Percentiles rank a stretch among this genome's conserved stretches.
These are phyloP conservation scores for Ganoderma lucidum DNA, from an alignment of 1,284 basidiomycete species.

Conservation along the genomic window DNA sequence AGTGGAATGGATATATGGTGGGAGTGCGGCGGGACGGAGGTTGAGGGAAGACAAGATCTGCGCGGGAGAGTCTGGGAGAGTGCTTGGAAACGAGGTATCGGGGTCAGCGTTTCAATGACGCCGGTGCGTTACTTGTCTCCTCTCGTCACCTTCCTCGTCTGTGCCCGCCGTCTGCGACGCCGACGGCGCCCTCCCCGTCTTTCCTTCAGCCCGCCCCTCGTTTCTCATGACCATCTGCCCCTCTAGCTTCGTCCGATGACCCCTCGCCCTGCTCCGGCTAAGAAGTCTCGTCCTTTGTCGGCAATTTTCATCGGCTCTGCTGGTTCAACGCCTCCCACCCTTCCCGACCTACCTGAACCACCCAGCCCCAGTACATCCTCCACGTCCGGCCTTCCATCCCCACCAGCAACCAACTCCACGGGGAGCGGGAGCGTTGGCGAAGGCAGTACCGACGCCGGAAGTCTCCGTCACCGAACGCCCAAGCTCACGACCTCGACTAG, in stretches of 20 bases:
- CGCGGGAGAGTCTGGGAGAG: slow-evolving; percentile 25
- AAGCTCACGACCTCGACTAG: slow-evolving; percentile 30
- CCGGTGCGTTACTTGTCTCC: slow-evolving; percentile 33
- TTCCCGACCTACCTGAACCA: slow-evolving; percentile 75
- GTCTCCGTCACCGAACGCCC: slow-evolving; percentile 50
- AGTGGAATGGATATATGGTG: slow-evolving; percentile 2
- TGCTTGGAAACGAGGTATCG: slow-evolving; percentile 32
- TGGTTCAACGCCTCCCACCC: slow-evolving; percentile 42
- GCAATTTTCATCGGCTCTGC: slow-evolving; percentile 54
- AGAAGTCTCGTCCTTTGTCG: slow-evolving; percentile 50
- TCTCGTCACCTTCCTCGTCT: slow-evolving; percentile 34
- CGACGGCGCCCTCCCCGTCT: slow-evolving; percentile 35
- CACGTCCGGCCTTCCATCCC: slow-evolving; percentile 75
- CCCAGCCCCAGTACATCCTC: slow-evolving; percentile 64
- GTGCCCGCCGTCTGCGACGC: slow-evolving; percentile 36
- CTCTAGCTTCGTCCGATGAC: slow-evolving; percentile 42
- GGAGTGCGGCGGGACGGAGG: slow-evolving; percentile 9
- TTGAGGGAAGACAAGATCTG: slow-evolving; percentile 22
- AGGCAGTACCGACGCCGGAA: slow-evolving; percentile 58
- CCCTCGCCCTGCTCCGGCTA: slow-evolving; percentile 40
- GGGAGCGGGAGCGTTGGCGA: slow-evolving; percentile 79
- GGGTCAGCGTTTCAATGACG: slow-evolving; percentile 25
- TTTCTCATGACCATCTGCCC: slow-evolving; percentile 40
- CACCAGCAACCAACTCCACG: slow-evolving; percentile 82
- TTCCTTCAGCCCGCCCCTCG: slow-evolving; percentile 35